Base-by-base conservation (phyloP, 2,329 filamentous ascomycete species). In the Pyricularia grisea region DNA sequence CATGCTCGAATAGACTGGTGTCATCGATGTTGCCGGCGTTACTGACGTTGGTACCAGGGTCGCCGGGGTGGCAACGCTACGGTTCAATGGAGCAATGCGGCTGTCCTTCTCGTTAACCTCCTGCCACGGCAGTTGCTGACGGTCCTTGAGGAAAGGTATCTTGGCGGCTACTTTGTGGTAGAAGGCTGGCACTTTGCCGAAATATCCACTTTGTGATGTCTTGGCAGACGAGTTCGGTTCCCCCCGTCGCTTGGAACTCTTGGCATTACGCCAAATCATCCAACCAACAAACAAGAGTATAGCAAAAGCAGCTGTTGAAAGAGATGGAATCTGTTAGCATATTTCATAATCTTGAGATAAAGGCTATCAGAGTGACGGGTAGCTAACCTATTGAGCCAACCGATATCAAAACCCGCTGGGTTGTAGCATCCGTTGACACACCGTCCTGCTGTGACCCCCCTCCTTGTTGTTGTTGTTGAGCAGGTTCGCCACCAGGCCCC, bases 271-370 rank as follows among this genome's bases (percentile, higher is more conserved):
- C 76, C 79, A 83, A 5, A 81, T 73, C 28, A 84, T 75, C 82
- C 81, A 85, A 9, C 73, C 72, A 28, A 84, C 69, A 70, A 83
- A 81, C 68, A 79, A 81, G 10, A 83, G 70, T 31, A 83, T 73
- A 25, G 85, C 79, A 67, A 83, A 82, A 6, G 77, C 78, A 31
- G 80, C 83, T 83, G 64, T 10, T 0, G 7, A 2, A 1, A 17
- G 58, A 10, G 28, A 30, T n/a, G 11, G 42, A 42, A 50, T 20
- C 30, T 30, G 60, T 63, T 17, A 63, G 12, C 25, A 30, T 17
- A 17, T 2, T 6, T 63, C 60, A 28, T 28, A 63, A 61, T 14
- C 50, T 61, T 12, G 25, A 12, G 17, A 14, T 11, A 10, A 23
- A 65, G 14, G 50, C 12, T 17, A 25, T 65, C n/a, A 67, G 58